Evolutionary conservation across 805 yeast species (phyloP), one percentile per base, ranked within the genome.

Genomic region (Starmerella davenportii): DNA sequence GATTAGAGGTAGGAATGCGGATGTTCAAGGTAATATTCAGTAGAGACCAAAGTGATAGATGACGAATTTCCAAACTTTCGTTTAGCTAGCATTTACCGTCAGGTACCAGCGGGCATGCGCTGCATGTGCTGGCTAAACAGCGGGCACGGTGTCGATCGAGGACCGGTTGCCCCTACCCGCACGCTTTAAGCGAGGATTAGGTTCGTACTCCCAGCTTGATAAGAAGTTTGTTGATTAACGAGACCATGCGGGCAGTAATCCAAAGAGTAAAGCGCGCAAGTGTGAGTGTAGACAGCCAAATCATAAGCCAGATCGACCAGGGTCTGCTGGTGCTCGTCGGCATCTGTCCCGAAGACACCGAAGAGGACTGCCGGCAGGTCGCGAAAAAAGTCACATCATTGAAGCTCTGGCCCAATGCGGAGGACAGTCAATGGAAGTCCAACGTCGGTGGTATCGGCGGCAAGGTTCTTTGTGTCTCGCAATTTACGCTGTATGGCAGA

Each of bases 191-290:
- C n/a, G n/a, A n/a, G n/a, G n/a, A n/a, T n/a, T n/a, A n/a, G n/a
- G n/a, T n/a, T n/a, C n/a, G n/a, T n/a, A n/a, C n/a, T n/a, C n/a
- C n/a, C n/a, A n/a, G n/a, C n/a, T n/a, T n/a, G n/a, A 7, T 23
- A 23, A 23, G 11, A 11, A 11, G 25, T 23, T 23, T 7, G 11
- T 23, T 23, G 25, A 23, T 23, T 23, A 23, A 23, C 9, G 25
- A 3, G 5, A 3, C n/a, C n/a, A 87, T 87, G 98, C 76, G 74
- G 55, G 81, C 85, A 3, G 94, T 90, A 1, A 70, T 90, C 25
- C 98, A 90, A 54, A 73, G 79, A 52, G 96, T 87, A 5, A 79
- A 78, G 44, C 66, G 69, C 35, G 96, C 95, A 0, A 77, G 93
- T 0, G 98, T 90, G 0, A 71, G 81, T 0, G 98, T 90, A 1